These are phyloP conservation scores for Calonectria pteridis DNA, from an alignment of 2,329 filamentous ascomycete species.

Conservation along the genomic window DNA sequence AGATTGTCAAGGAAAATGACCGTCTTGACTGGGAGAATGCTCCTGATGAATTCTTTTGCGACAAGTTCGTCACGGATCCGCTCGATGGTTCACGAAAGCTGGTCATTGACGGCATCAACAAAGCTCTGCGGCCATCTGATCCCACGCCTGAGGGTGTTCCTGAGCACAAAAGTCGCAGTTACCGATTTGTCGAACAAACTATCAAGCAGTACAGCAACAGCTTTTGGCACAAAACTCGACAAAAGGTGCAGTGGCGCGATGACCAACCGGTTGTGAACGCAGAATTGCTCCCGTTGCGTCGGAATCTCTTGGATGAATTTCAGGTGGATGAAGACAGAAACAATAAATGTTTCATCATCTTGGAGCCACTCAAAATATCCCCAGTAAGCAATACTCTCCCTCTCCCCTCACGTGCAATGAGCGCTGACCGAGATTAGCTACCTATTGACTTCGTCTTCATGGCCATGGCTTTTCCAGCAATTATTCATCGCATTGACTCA, in stretches of 20 bases:
- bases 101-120: slow-evolving; percentile 65
- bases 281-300: slow-evolving; percentile 79
- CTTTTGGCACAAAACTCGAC: slow-evolving; percentile 73
- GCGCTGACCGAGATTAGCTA: slow-evolving; percentile 61
- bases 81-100: slow-evolving; percentile 75
- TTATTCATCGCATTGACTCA: slow-evolving; percentile 86
- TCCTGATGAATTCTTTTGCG: slow-evolving; percentile 62
- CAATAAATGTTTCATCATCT: slow-evolving; percentile 74
- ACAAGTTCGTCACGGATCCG: slow-evolving; percentile 69
- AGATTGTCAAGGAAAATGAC: slow-evolving; percentile 50
- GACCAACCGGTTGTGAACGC: slow-evolving; percentile 87
- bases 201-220: slow-evolving; percentile 90
- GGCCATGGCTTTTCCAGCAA: slow-evolving; percentile 82
- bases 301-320: slow-evolving; percentile 83
- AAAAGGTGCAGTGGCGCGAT: slow-evolving; percentile 64
- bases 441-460: slow-evolving; percentile 77
- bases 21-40: slow-evolving; percentile 56
- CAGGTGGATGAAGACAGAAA: slow-evolving; percentile 62
- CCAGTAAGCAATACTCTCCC: slow-evolving; percentile 74
- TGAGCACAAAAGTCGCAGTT: slow-evolving; percentile 58
- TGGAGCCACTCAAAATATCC: slow-evolving; percentile 83
- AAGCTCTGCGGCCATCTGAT: slow-evolving; percentile 72
- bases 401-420: neutral
- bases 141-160: slow-evolving; percentile 70
- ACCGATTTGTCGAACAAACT: slow-evolving; percentile 59